Conservation (phyloP, 352 stramenopile species). For the Sclerospora graminicola region DNA sequence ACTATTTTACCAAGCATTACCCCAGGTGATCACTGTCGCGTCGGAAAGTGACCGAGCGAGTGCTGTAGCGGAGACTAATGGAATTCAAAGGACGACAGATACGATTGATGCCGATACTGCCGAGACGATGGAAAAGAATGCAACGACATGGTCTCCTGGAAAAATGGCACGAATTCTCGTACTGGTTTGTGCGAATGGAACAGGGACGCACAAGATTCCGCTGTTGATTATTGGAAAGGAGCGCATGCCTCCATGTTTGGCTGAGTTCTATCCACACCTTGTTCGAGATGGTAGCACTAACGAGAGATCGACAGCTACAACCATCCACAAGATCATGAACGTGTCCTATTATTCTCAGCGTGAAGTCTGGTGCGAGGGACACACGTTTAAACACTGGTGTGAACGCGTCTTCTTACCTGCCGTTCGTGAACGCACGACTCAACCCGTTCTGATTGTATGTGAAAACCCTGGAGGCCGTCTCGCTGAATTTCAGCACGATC, state of each 20-base stretch:
- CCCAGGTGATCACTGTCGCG: slow-evolving; percentile 3
- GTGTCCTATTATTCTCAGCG: slow-evolving; percentile 29
- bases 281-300: slow-evolving; percentile 1
- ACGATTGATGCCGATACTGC: too few species aligned
- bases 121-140: slow-evolving; percentile 1
- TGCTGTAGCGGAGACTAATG: neutral
- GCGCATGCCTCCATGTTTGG: slow-evolving; percentile 15
- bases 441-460: too few species aligned
- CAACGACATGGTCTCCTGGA: too few species aligned
- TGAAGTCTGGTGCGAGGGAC: slow-evolving; percentile 43
- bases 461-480: too few species aligned
- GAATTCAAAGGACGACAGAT: too few species aligned
- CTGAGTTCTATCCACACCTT: slow-evolving; percentile 5
- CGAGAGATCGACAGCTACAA: neutral
- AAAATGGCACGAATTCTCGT: too few species aligned
- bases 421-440: slow-evolving; percentile 30
- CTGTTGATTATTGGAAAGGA: slow-evolving; percentile 42
- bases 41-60: neutral
- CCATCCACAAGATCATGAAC: slow-evolving; percentile 2
- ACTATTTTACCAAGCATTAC: slow-evolving; percentile 44
- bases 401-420: slow-evolving; percentile 34
- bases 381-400: slow-evolving; percentile 44
- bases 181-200: slow-evolving; percentile 39
- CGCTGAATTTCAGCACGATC: too few species aligned
- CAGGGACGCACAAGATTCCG: slow-evolving; percentile 45